A percentile compares a stretch with the other conserved stretches of the same genome.
phyloP scores from a whole-genome alignment of 1,284 basidiomycete genomes.

The Stygiomarasmius scandens region DNA sequence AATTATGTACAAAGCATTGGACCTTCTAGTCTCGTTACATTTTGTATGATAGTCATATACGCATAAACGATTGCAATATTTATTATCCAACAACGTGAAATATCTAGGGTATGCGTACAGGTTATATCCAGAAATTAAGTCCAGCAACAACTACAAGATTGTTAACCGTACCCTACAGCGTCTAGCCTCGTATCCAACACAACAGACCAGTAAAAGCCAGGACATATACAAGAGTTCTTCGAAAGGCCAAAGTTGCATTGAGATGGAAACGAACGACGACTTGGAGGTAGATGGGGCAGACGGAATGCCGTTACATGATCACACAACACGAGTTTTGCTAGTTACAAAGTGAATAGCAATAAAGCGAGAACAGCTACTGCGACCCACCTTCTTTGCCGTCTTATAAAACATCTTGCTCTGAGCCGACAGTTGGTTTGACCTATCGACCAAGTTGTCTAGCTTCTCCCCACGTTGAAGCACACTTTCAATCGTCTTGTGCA shows the following conservation, averaged over 20 bases:
- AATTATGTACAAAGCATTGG: neutral
- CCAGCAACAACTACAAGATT: neutral
- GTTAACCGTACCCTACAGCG: too few species aligned
- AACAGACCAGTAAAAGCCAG: too few species aligned
- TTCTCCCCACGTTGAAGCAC: conserved; percentile 97
- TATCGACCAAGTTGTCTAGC: conserved; percentile 95
- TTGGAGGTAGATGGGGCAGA: too few species aligned
- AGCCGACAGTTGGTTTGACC: conserved; percentile 87
- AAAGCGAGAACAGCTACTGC: neutral
- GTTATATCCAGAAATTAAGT: neutral
- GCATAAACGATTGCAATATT: neutral
- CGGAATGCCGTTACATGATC: conserved; percentile 52
- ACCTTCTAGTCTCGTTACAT: neutral
- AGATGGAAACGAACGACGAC: too few species aligned
- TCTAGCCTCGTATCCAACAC: too few species aligned
- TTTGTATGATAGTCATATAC: too few species aligned
- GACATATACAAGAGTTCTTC: too few species aligned
- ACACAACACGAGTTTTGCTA: conserved; percentile 64
- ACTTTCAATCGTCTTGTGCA: conserved; percentile 99
- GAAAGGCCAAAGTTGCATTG: too few species aligned
- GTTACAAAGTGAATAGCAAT: neutral
- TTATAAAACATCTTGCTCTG: conserved; percentile 97
- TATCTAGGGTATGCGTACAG: neutral
- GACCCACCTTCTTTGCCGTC: conserved; percentile 85
- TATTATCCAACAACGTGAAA: neutral